Evolutionary conservation across 805 yeast species (phyloP).

Genomic region (Ogataea degrootiae): DNA sequence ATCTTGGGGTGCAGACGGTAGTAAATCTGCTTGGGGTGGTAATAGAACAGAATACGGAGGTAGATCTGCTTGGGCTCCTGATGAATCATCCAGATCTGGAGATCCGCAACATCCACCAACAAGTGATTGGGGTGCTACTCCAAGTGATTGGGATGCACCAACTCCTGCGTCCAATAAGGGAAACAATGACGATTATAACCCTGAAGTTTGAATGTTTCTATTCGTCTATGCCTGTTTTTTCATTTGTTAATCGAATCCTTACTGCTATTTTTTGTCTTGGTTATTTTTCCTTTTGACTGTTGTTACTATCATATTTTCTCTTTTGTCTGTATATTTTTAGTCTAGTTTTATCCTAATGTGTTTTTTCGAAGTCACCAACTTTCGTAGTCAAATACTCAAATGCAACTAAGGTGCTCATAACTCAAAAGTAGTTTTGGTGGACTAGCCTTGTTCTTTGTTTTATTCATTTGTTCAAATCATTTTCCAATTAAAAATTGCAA

Average conservation of each 20-base stretch:
- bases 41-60: slow-evolving; percentile 45
- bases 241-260: not conserved
- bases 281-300: not conserved
- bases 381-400: too few species aligned
- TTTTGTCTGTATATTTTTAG: too few species aligned
- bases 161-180: slow-evolving; percentile 31
- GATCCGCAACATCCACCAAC: not conserved
- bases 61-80: slow-evolving; percentile 41
- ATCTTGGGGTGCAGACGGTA: slow-evolving; percentile 39
- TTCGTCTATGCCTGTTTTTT: too few species aligned
- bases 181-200: not conserved
- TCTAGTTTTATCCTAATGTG: too few species aligned
- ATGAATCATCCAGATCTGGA: slow-evolving; percentile 11
- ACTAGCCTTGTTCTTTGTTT: too few species aligned
- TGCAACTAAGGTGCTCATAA: too few species aligned
- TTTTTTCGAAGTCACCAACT: too few species aligned
- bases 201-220: not conserved
- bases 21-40: slow-evolving; percentile 48
- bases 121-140: slow-evolving; percentile 38
- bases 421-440: too few species aligned
- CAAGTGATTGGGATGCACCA: slow-evolving; percentile 44
- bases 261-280: not conserved
- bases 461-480: too few species aligned
- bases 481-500: too few species aligned
- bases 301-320: too few species aligned